phyloP scores from a whole-genome alignment of 805 yeast species.

The Spencermartinsiella europaea region DNA sequence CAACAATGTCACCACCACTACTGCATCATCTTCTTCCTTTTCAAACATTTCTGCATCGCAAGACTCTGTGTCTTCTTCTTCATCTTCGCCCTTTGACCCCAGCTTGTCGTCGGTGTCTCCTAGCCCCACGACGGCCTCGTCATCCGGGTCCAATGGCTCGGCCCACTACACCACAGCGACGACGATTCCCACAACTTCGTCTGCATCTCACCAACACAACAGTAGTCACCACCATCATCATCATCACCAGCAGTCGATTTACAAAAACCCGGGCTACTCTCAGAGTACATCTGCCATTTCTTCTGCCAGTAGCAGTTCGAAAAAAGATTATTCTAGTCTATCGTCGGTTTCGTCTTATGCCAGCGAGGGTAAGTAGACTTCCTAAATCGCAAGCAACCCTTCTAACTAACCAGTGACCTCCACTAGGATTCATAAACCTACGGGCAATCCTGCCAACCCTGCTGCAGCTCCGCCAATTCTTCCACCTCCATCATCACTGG shows the following conservation, averaged over 20 bases:
- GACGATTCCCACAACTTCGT: no score
- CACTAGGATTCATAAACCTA: not conserved
- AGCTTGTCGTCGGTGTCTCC: constrained; percentile 1
- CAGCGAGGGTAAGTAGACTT: not conserved
- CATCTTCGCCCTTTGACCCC: constrained; percentile 4
- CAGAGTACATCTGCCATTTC: constrained; percentile 1
- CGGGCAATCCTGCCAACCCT: not conserved
- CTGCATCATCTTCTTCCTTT: constrained; percentile 9
- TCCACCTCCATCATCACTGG: not conserved
- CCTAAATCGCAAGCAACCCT: not conserved
- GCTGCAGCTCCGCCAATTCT: not conserved
- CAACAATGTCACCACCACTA: constrained; percentile 5
- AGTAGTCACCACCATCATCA: not conserved
- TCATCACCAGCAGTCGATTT: not conserved
- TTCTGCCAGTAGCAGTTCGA: not conserved
- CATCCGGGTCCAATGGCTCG: not conserved
- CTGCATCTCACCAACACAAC: no score
- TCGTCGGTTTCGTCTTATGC: not conserved
- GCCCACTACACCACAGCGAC: not conserved
- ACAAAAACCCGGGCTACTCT: constrained; percentile 1
- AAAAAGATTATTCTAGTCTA: constrained; percentile 1
- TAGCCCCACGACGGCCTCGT: not conserved
- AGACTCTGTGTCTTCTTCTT: constrained; percentile 6
- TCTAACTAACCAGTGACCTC: not conserved
- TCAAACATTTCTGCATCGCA: constrained; percentile 1